Evolutionary conservation across 805 yeast species (phyloP), one percentile per base, ranked within the genome.

Genomic region (Yarrowia divulgata): DNA sequence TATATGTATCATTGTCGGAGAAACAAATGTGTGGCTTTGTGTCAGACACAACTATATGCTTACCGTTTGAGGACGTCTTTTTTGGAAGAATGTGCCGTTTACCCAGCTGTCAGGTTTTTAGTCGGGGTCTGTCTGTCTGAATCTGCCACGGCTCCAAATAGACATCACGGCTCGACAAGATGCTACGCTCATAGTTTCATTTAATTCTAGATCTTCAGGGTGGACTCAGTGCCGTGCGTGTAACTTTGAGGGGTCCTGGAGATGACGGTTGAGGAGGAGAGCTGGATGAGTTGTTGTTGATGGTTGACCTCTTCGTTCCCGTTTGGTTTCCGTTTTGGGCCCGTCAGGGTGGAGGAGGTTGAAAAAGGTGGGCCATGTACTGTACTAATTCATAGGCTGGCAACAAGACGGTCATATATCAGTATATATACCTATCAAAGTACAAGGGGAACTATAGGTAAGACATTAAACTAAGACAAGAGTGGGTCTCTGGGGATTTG

Each of bases 201-300:
- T 46, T 46, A 46, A 23, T 46, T 46, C 50, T 46, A 8, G 50
- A 46, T 46, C 50, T 46, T 46, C 50, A 46, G 50, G 50, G 50
- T 46, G 50, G 50, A 42, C 13, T 46, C 50, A 23, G 50, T 46
- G 50, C 29, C 50, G 50, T 46, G 50, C 50, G 50, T 23, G 50
- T 19, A 46, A 46, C 50, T 46, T 46, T 19, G 32, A 6, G 50
- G 34, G n/a, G 16, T 23, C 29, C 29, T 10, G 10, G 48, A 45
- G 48, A 23, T 46, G 13, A 46, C 50, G 12, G 50, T 7, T 12
- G 29, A 9, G 7, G 23, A 5, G 48, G 13, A 16, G 32, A 13
- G n/a, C 1, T 18, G 49, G 8, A 4, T n/a, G 7, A 12, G 37
- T 8, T 32, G 50, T 10, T 6, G 50, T 10, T 13, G 50, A 45